Percentiles rank a stretch among this genome's conserved stretches.
phyloP scores from a whole-genome alignment of 306 rosid species.

The Glycine latifolia region DNA sequence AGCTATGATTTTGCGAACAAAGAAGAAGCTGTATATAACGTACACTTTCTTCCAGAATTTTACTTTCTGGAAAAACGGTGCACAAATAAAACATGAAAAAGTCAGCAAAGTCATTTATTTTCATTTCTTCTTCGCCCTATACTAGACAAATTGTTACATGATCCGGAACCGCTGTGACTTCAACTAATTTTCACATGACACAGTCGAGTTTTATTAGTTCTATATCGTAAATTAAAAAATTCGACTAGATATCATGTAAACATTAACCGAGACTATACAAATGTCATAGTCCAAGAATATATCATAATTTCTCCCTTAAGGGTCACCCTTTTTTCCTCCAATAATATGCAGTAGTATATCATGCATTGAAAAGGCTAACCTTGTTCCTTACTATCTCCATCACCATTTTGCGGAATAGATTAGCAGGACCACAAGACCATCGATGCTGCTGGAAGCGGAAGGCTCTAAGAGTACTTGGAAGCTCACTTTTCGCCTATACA shows the following conservation, averaged over 20 bases:
- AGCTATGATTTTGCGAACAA: constrained; percentile 85
- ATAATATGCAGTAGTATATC: neutral
- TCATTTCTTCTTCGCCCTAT: no score
- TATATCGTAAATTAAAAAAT: neutral
- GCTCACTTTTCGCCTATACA: constrained; percentile 84
- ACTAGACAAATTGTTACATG: no score
- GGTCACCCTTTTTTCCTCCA: neutral
- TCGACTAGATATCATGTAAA: neutral
- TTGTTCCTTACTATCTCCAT: constrained; percentile 77
- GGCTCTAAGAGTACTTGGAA: constrained; percentile 92
- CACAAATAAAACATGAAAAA: neutral
- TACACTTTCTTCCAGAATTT: constrained; percentile 80
- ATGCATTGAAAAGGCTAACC: constrained; percentile 53
- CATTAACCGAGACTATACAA: neutral
- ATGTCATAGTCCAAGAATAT: neutral
- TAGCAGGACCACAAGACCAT: constrained; percentile 94
- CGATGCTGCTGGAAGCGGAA: constrained; percentile 93
- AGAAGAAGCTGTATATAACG: constrained; percentile 88
- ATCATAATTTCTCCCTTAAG: neutral
- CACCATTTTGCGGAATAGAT: constrained; percentile 86
- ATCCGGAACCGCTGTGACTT: neutral
- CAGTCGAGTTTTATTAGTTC: no score
- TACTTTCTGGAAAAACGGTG: constrained; percentile 65
- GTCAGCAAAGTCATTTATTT: neutral
- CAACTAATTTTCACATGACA: neutral